Percentiles rank a stretch among this genome's conserved stretches.
Evolutionary conservation across 208 protist genomes (phyloP).

Genomic region (Trypanosoma boissoni): DNA sequence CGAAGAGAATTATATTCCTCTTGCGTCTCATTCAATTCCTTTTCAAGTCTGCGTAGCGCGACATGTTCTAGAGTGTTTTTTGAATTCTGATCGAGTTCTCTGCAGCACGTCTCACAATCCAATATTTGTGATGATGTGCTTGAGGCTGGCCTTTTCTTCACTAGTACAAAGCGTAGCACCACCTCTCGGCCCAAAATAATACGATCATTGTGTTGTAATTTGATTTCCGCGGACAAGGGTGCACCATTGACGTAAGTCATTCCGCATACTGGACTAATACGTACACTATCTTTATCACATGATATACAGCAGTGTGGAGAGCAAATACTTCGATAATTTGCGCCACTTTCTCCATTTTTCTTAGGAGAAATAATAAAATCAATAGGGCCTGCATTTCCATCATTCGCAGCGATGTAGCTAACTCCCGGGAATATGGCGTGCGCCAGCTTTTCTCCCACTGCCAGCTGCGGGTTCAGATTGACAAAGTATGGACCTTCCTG

Average conservation of each 20-base stretch:
- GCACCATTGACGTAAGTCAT: slow-evolving; percentile 64
- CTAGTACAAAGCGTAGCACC: slow-evolving; percentile 50
- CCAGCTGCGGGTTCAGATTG: slow-evolving; percentile 54
- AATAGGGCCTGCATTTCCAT: slow-evolving; percentile 32
- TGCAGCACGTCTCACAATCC: slow-evolving; percentile 63
- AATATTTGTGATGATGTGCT: slow-evolving; percentile 37
- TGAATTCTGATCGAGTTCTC: slow-evolving; percentile 42
- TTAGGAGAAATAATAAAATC: slow-evolving; percentile 55
- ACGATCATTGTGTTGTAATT: slow-evolving; percentile 53
- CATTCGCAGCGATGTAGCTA: slow-evolving; percentile 53
- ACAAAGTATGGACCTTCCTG: slow-evolving; percentile 49
- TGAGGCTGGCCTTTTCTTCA: slow-evolving; percentile 13
- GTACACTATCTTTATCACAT: slow-evolving; percentile 32
- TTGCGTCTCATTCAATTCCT: slow-evolving; percentile 28
- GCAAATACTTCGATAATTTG: slow-evolving; percentile 45
- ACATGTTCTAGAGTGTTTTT: slow-evolving; percentile 19
- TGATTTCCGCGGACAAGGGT: slow-evolving; percentile 34
- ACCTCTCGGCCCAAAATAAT: slow-evolving; percentile 58
- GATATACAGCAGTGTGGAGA: slow-evolving; percentile 59
- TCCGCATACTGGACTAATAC: slow-evolving; percentile 52
- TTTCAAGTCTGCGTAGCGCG: slow-evolving; percentile 22
- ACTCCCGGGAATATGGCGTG: slow-evolving; percentile 37
- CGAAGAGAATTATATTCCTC: slow-evolving; percentile 34
- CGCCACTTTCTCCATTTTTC: slow-evolving; percentile 11
- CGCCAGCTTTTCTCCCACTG: slow-evolving; percentile 60